These are phyloP conservation scores for Microsporum ferrugineum DNA, from an alignment of 2,329 filamentous ascomycete species.

Conservation along the genomic window DNA sequence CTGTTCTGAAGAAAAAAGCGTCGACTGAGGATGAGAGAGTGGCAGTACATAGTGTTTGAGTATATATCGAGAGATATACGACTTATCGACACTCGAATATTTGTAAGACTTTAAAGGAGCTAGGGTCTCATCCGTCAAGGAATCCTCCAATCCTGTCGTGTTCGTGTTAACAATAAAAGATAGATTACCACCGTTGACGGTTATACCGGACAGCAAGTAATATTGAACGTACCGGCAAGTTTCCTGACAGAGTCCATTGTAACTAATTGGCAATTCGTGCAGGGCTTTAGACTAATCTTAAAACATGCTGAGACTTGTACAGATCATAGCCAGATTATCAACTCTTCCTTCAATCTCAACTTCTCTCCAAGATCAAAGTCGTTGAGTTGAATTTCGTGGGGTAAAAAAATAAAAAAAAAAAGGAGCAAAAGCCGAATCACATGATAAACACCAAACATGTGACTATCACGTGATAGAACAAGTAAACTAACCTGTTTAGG, in stretches of 20 bases:
- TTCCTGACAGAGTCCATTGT: neutral
- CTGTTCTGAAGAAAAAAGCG: neutral
- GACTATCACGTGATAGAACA: neutral
- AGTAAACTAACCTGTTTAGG: neutral
- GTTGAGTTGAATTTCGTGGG: neutral
- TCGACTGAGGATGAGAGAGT: slow-evolving; percentile 4
- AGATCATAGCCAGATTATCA: neutral
- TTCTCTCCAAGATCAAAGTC: neutral
- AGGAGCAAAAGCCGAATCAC: neutral
- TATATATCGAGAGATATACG: slow-evolving; percentile 83
- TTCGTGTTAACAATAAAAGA: neutral
- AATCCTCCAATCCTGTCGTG: slow-evolving; percentile 28
- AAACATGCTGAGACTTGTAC: slow-evolving; percentile 1
- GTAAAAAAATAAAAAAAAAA: neutral
- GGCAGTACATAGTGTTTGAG: slow-evolving; percentile 79
- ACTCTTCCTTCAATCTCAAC: neutral
- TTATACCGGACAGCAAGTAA: neutral
- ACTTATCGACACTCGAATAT: slow-evolving; percentile 95
- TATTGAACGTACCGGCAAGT: neutral
- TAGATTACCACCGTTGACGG: neutral
- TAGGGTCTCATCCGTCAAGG: slow-evolving; percentile 78
- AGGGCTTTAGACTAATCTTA: neutral
- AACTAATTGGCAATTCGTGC: neutral
- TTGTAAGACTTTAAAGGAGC: slow-evolving; percentile 91
- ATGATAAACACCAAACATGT: neutral